A percentile compares a stretch with the other conserved stretches of the same genome.
phyloP scores from a whole-genome alignment of 352 stramenopile genomes.

The Globisporangium megalacanthum region DNA sequence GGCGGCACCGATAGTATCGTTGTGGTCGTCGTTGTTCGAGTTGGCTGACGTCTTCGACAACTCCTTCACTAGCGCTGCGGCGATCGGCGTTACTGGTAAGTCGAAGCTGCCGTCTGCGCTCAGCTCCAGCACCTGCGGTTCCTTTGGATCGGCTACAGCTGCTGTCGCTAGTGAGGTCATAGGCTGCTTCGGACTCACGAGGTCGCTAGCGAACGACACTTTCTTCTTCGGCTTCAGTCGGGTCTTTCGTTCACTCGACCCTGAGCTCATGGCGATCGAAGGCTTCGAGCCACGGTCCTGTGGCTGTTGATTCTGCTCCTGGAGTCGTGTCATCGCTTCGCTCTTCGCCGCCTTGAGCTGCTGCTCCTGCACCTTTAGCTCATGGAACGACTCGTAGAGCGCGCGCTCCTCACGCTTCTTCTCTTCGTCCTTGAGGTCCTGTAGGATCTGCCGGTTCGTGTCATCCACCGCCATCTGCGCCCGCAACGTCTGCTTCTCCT shows the following conservation, averaged over 20 bases:
- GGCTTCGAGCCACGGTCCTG: neutral
- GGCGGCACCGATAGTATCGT: neutral
- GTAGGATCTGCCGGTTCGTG: constrained; percentile 60
- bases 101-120: constrained; percentile 49
- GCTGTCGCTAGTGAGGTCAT: neutral
- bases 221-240: constrained; percentile 20
- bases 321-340: neutral
- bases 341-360: constrained; percentile 9
- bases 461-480: constrained; percentile 82
- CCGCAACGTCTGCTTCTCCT: constrained; percentile 70
- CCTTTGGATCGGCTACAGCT: neutral
- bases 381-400: constrained; percentile 73
- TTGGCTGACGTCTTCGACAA: neutral
- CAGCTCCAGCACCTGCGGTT: constrained; percentile 42
- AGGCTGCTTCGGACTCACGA: neutral
- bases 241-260: neutral
- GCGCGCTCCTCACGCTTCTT: constrained; percentile 69
- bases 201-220: constrained; percentile 36
- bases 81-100: constrained; percentile 11
- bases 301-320: neutral
- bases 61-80: neutral
- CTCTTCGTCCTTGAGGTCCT: constrained; percentile 69
- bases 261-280: neutral
- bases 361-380: constrained; percentile 28
- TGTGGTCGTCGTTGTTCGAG: constrained; percentile 8